These are phyloP conservation scores for Metschnikowia koreensis DNA, from an alignment of 805 yeast genomes.

Conservation along the genomic window DNA sequence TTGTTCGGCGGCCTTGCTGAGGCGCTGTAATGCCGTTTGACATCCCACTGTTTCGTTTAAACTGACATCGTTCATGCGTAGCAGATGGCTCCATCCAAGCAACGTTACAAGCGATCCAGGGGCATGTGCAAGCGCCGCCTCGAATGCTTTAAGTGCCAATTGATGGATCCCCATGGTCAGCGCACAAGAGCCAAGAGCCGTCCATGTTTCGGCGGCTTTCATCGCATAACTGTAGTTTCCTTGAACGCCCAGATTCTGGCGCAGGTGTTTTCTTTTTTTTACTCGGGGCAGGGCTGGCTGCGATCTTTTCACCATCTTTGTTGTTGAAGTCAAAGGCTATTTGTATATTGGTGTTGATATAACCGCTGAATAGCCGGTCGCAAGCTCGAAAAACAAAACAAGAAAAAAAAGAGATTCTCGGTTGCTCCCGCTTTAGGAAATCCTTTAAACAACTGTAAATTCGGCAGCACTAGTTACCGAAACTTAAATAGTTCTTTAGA, in stretches of 20 bases:
- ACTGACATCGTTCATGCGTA: conserved; percentile 38
- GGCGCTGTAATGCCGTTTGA: conserved; percentile 38
- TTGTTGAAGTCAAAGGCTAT: not conserved
- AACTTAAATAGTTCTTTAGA: no score
- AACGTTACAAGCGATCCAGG: conserved; percentile 42
- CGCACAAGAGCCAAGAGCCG: conserved; percentile 48
- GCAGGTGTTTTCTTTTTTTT: conserved; percentile 10
- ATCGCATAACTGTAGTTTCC: not conserved
- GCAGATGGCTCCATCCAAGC: conserved; percentile 42
- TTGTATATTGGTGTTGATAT: not conserved
- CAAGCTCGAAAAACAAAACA: no score
- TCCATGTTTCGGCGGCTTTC: conserved; percentile 43
- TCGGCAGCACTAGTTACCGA: no score
- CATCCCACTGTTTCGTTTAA: conserved; percentile 40
- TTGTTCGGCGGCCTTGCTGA: conserved; percentile 37
- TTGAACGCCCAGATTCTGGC: conserved; percentile 3
- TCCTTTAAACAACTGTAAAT: no score
- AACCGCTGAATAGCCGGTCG: no score
- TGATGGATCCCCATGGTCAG: conserved; percentile 36
- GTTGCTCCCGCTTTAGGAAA: no score
- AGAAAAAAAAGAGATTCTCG: no score
- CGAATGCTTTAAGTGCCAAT: conserved; percentile 44
- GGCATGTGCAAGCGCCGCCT: conserved; percentile 41
- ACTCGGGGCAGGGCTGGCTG: conserved; percentile 15
- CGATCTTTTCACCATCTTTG: conserved; percentile 12